Evolutionary conservation across 495 filamentous ascomycete species (phyloP).

Genomic region (Aspergillus indologenus): DNA sequence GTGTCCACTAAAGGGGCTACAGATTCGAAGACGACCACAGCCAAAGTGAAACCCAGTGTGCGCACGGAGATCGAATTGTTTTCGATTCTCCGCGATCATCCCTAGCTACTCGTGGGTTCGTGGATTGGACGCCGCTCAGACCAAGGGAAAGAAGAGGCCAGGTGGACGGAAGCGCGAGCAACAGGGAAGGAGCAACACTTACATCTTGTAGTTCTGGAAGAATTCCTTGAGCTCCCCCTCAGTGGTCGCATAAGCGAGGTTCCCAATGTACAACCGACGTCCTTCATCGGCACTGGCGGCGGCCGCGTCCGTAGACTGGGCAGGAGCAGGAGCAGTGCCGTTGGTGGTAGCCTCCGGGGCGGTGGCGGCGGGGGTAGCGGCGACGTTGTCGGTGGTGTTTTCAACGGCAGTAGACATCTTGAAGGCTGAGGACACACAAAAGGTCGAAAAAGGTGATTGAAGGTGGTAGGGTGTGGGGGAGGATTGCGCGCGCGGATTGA

Average conservation of each 20-base stretch:
- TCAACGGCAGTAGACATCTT: constrained; percentile 59
- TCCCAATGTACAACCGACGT: constrained; percentile 98
- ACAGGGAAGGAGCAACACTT: constrained; percentile 47
- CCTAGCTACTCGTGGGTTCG: too few relatives aligned
- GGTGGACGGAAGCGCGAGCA: background rate
- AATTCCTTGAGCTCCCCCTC: constrained; percentile 99
- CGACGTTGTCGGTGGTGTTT: constrained; percentile 49
- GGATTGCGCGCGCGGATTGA: constrained; percentile 16
- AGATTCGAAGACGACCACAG: background rate
- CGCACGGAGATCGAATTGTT: background rate
- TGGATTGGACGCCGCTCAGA: background rate
- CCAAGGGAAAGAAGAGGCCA: constrained; percentile 3
- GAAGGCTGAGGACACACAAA: constrained; percentile 43
- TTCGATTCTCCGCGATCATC: background rate
- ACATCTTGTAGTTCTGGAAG: constrained; percentile 98
- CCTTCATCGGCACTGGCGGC: constrained; percentile 96
- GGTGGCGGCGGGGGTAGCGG: constrained; percentile 44
- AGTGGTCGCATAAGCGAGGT: constrained; percentile 99
- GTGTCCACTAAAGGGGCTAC: background rate
- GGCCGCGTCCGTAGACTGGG: constrained; percentile 76
- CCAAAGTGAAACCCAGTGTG: background rate
- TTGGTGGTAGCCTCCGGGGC: constrained; percentile 64
- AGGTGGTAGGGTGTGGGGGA: constrained; percentile 8
- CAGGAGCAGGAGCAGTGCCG: constrained; percentile 71
- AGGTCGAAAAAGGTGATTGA: constrained; percentile 11